These are phyloP conservation scores for Phaffia rhodozyma DNA, from an alignment of 1,284 basidiomycete genomes.

Conservation along the genomic window DNA sequence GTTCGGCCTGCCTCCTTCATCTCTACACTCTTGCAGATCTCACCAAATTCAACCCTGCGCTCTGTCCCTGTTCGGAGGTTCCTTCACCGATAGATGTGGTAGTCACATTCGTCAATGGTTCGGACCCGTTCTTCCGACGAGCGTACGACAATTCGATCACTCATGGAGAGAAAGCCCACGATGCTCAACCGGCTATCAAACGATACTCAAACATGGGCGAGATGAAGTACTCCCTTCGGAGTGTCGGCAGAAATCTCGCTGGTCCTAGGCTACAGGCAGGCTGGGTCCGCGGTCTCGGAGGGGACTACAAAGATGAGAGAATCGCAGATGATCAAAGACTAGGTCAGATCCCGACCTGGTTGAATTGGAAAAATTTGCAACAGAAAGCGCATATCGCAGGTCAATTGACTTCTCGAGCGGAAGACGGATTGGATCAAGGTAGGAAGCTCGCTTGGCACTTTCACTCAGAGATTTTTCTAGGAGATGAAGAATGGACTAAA, in stretches of 20 bases:
- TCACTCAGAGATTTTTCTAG: conserved; percentile 15
- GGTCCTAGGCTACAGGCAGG: neutral
- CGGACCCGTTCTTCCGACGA: neutral
- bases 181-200: neutral
- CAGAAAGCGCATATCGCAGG: neutral
- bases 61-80: neutral
- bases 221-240: conserved; percentile 7
- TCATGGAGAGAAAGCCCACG: too few relatives aligned
- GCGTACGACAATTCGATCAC: conserved; percentile 5
- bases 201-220: conserved; percentile 16
- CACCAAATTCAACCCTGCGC: neutral
- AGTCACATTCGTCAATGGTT: conserved; percentile 14
- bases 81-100: conserved; percentile 3
- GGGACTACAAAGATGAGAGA: neutral
- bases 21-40: conserved; percentile 2
- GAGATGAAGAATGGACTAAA: neutral
- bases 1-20: conserved; percentile 5
- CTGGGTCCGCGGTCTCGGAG: conserved; percentile 1
- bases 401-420: neutral
- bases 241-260: neutral
- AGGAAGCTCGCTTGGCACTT: conserved; percentile 9
- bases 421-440: neutral
- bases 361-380: neutral
- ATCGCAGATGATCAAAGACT: neutral
- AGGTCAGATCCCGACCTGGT: conserved; percentile 13